Conservation (phyloP, 352 stramenopile species). For the Thraustochytrium sp. region DNA sequence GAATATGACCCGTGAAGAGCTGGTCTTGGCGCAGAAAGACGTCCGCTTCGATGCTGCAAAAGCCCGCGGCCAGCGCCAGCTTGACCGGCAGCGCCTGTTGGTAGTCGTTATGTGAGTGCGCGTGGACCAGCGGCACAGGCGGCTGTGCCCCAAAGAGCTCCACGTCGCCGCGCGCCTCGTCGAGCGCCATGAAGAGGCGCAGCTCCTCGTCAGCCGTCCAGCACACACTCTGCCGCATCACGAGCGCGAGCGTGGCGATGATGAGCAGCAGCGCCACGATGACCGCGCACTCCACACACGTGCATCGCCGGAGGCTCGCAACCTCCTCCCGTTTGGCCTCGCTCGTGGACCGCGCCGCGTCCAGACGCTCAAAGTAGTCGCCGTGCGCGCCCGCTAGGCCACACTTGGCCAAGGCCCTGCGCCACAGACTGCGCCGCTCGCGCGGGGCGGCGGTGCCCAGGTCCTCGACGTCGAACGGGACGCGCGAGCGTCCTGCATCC, state of each 20-base stretch:
- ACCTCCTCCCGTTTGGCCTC: too few species aligned
- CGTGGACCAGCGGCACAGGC: constrained; percentile 5
- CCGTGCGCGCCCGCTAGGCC: too few species aligned
- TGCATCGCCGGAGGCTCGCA: too few species aligned
- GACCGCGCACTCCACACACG: not conserved
- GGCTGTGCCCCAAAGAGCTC: not conserved
- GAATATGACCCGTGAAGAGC: constrained; percentile 2
- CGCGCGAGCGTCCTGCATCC: too few species aligned
- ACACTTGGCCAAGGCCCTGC: too few species aligned
- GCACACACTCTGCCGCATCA: constrained; percentile 29
- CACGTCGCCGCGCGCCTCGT: not conserved
- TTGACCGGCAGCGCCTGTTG: constrained; percentile 20
- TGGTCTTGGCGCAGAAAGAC: not conserved
- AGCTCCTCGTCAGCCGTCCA: constrained; percentile 30
- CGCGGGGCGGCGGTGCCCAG: too few species aligned
- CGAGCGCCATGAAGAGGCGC: not conserved
- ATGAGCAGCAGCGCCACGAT: not conserved
- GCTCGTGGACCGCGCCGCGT: too few species aligned
- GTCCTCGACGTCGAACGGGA: too few species aligned
- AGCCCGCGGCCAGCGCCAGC: constrained; percentile 15
- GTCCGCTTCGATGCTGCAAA: constrained; percentile 37
- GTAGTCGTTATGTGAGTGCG: constrained; percentile 37
- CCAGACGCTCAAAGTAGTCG: too few species aligned
- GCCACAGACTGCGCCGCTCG: too few species aligned
- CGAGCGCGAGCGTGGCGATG: not conserved